phyloP scores from a whole-genome alignment of 768 basidiomycete species.

The Kwoniella europaea region DNA sequence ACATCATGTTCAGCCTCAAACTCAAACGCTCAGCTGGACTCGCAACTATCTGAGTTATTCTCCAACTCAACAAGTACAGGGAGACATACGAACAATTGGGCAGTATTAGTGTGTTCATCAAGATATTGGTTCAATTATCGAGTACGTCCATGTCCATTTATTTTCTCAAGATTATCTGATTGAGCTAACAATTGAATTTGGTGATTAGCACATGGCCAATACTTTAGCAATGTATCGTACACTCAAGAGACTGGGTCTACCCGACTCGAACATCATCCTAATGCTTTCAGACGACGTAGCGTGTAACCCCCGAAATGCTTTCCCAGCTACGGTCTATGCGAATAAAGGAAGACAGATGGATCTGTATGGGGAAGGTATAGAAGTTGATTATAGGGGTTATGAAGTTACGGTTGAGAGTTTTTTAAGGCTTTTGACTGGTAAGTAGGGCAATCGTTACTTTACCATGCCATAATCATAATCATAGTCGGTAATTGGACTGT shows the following conservation, averaged over 20 bases:
- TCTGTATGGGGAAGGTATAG: conserved; percentile 93
- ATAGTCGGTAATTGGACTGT: neutral
- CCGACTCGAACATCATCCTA: conserved; percentile 97
- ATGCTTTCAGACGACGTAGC: conserved; percentile 98
- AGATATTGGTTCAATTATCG: conserved; percentile 99
- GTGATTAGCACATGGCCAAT: conserved; percentile 90
- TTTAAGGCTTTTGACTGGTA: conserved; percentile 87
- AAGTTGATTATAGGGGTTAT: conserved; percentile 97
- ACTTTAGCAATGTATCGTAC: conserved; percentile 99
- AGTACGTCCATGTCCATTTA: conserved; percentile 62
- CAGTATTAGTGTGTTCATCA: conserved; percentile 91
- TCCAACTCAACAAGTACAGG: conserved; percentile 19
- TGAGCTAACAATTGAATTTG: neutral
- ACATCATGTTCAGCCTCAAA: conserved; percentile 13
- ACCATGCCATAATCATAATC: neutral
- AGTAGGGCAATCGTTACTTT: conserved; percentile 33
- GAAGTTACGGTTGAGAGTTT: conserved; percentile 98
- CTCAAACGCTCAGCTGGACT: conserved; percentile 21
- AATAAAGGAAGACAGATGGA: conserved; percentile 80
- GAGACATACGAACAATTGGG: conserved; percentile 96
- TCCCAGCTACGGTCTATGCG: conserved; percentile 91
- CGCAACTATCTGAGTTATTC: conserved; percentile 39
- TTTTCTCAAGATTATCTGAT: neutral
- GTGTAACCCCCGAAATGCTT: conserved; percentile 89
- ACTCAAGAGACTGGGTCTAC: conserved; percentile 95